A percentile compares a stretch with the other conserved stretches of the same genome.
phyloP scores from a whole-genome alignment of 345 rosid genomes.

The Eucalyptus viminalis region DNA sequence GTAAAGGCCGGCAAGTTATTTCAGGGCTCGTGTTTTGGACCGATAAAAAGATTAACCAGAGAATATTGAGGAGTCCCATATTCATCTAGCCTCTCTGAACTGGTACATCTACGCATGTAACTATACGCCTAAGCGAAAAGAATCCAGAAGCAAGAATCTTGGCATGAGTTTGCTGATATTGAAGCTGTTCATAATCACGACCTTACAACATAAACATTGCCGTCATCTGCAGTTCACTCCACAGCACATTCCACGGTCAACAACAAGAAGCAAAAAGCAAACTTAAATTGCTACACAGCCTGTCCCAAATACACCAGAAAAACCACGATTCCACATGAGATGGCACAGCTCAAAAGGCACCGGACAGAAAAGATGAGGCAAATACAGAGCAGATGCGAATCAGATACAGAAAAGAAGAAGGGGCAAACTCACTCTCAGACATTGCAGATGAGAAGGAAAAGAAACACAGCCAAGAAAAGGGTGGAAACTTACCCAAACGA shows the following conservation, averaged over 20 bases:
- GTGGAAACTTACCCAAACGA: constrained; percentile 7
- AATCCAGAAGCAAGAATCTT: background rate
- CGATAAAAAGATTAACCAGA: background rate
- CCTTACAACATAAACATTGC: background rate
- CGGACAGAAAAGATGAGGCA: background rate
- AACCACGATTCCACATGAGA: background rate
- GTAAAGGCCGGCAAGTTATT: background rate
- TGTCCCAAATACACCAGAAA: background rate
- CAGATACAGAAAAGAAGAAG: background rate
- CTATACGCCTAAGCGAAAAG: background rate
- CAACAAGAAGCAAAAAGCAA: background rate
- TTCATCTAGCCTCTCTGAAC: background rate
- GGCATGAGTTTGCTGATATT: background rate
- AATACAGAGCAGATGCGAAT: background rate
- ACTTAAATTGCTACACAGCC: background rate
- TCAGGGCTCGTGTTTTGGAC: background rate
- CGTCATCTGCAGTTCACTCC: background rate
- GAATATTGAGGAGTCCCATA: background rate
- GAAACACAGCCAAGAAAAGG: background rate
- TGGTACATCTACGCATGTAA: background rate
- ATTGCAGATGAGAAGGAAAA: background rate
- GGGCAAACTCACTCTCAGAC: background rate
- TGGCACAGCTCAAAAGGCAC: background rate
- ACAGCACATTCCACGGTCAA: background rate
- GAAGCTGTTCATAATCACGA: background rate